Conservation (phyloP, 2,329 filamentous ascomycete species). For the Calonectria naviculata region DNA sequence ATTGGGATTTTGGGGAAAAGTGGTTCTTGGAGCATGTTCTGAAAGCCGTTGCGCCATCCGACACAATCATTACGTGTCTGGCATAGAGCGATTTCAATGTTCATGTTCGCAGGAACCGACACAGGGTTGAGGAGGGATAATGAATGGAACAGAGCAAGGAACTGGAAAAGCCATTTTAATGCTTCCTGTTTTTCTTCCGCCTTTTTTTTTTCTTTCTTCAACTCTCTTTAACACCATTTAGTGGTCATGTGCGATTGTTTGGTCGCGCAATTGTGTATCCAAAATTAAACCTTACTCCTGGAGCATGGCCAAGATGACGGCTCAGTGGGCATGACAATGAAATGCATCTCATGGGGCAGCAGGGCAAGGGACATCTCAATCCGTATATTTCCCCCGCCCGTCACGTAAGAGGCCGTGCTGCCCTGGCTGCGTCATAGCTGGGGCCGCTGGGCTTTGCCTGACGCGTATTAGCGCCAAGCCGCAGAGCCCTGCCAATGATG, state of each 20-base stretch:
- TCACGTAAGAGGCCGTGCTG: background rate
- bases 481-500: background rate
- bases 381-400: no score
- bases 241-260: no score
- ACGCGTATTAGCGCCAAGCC: background rate
- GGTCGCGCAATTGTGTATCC: no score
- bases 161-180: background rate
- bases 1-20: background rate
- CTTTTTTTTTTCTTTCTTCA: no score
- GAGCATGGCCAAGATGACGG: no score
- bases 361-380: no score
- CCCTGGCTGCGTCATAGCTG: background rate
- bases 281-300: no score
- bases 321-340: no score
- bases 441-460: background rate
- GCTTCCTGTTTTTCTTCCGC: background rate
- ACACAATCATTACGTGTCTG: background rate
- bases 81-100: background rate
- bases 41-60: background rate
- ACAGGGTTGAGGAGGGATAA: background rate
- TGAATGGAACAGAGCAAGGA: background rate
- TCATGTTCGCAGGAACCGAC: background rate
- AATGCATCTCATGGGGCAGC: no score
- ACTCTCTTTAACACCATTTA: no score
- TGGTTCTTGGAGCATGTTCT: background rate